Base-by-base conservation (phyloP, 2,329 filamentous ascomycete genomes). In the Paraphaeosphaeria sporulosa region DNA sequence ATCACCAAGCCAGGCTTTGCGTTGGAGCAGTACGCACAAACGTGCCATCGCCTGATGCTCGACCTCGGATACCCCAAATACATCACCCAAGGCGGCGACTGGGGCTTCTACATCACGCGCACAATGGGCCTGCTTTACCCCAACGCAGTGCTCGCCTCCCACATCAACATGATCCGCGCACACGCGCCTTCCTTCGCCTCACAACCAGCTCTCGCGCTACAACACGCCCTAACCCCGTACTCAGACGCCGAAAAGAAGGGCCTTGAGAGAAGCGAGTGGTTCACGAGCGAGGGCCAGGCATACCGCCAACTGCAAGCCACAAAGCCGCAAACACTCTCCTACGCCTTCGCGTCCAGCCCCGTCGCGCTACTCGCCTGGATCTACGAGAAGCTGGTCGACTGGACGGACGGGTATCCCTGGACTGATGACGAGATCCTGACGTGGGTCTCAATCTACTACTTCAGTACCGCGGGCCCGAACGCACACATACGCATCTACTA, bases 381-480 rank as follows among this genome's bases (percentile, higher is more conserved):
- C 36, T 91, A 91, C 65, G 92, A 94, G 77, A 94, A 94, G 73
- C 78, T 94, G 40, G 86, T 89, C 65, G 88, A 91, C 67, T 94
- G 91, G 91, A 88, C 88, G 0, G 90, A 94, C 68, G 69, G 67
- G 0, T 93, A 93, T 70, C 79, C 85, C 0, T 94, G 90, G 90
- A 89, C 86, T 0, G 88, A 92, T 62, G 90, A 93, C 57, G 90
- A 94, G 77, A 84, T 94, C 9, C 78, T 92, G 27, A 91, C 88
- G 0, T 94, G 90, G 91, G 78, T 93, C 0, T 86, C 83, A 52
- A 84, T 94, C 42, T 94, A 94, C 73, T 87, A 85, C 71, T 93
- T 93, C 77, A 89, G 86, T 9, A 84, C 79, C 0, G 88, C 90
- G 1, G 90, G 91, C 0, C 88, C 91, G 0, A 88, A 87, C 1